These are phyloP conservation scores for Saccharomycopsis synnaedendra DNA, from an alignment of 805 yeast species.

Conservation along the genomic window DNA sequence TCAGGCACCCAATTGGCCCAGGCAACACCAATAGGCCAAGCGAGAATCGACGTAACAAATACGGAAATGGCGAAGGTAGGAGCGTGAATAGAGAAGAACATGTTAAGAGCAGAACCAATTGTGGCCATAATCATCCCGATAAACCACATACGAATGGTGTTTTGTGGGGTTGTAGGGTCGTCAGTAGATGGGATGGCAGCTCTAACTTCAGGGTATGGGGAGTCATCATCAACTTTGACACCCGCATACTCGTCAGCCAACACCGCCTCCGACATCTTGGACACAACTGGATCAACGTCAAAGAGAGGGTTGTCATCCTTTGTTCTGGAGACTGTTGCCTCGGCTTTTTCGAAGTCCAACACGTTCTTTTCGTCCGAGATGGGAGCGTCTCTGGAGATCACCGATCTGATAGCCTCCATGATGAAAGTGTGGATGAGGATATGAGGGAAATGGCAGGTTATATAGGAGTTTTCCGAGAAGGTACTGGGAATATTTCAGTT, in stretches of 20 bases:
- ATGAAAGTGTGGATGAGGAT: too few species aligned
- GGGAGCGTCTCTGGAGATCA: neutral
- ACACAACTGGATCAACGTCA: slow-evolving; percentile 14
- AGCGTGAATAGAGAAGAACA: slow-evolving; percentile 43
- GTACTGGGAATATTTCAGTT: too few species aligned
- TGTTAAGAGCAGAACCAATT: slow-evolving; percentile 42
- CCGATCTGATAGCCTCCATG: neutral
- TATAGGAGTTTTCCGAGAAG: too few species aligned
- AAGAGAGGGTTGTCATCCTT: slow-evolving; percentile 3
- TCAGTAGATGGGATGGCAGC: slow-evolving; percentile 43
- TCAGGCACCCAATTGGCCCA: slow-evolving; percentile 34
- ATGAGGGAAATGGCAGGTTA: too few species aligned
- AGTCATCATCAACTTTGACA: slow-evolving; percentile 21
- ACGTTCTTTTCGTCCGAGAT: slow-evolving; percentile 7
- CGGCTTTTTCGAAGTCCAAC: slow-evolving; percentile 12
- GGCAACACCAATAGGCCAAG: slow-evolving; percentile 33
- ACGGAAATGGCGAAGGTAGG: slow-evolving; percentile 34
- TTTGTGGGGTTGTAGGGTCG: slow-evolving; percentile 34
- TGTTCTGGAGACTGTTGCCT: slow-evolving; percentile 8
- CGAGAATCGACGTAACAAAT: slow-evolving; percentile 32
- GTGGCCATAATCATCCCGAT: slow-evolving; percentile 33
- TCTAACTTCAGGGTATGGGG: slow-evolving; percentile 57
- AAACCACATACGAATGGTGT: slow-evolving; percentile 32
- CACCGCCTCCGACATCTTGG: slow-evolving; percentile 11
- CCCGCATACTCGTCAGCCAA: slow-evolving; percentile 27